Base-by-base conservation (phyloP, 352 stramenopile species). In the Aphanomyces astaci region DNA sequence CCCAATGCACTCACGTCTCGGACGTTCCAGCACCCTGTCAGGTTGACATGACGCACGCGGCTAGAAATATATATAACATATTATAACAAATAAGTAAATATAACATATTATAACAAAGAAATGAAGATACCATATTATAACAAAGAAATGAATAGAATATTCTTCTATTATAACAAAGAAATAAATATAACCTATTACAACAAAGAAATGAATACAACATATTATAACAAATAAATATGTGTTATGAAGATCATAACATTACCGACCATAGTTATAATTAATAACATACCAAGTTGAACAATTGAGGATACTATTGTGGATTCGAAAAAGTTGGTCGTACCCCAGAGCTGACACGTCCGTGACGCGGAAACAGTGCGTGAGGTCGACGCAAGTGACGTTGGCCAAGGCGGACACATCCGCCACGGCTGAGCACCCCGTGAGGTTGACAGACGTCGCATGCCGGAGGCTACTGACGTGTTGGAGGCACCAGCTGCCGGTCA, bases 21-120 rank as follows among this genome's bases (percentile, higher is more conserved):
- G 13, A 68, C 22, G 46, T 68, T 68, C 62, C 62, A 68, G 46
- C 62, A 68, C 4, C 62, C 62, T 13, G 39, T 59, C 39, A 68
- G 31, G 51, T 59, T 68, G 2, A 68, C 27, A 5, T 39, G 11
- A n/a, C 22, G 40, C 4, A 59, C 62, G 1, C 49, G 51, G 4
- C 62, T 68, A 68, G 3, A 59, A 19, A 19, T n/a, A n/a, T n/a
- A n/a, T n/a, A n/a, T n/a, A n/a, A n/a, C n/a, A n/a, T n/a, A n/a
- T n/a, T n/a, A n/a, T n/a, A n/a, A n/a, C n/a, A n/a, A n/a, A n/a
- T n/a, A n/a, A n/a, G n/a, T n/a, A n/a, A n/a, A n/a, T n/a, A n/a
- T n/a, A n/a, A n/a, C n/a, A n/a, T n/a, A n/a, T n/a, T n/a, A n/a
- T n/a, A n/a, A n/a, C n/a, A n/a, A n/a, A n/a, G n/a, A n/a, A n/a